Evolutionary conservation across 176 grass and related monocot genomes (phyloP), one percentile per base, ranked within the genome.

Genomic region (Elymus sibiricus): DNA sequence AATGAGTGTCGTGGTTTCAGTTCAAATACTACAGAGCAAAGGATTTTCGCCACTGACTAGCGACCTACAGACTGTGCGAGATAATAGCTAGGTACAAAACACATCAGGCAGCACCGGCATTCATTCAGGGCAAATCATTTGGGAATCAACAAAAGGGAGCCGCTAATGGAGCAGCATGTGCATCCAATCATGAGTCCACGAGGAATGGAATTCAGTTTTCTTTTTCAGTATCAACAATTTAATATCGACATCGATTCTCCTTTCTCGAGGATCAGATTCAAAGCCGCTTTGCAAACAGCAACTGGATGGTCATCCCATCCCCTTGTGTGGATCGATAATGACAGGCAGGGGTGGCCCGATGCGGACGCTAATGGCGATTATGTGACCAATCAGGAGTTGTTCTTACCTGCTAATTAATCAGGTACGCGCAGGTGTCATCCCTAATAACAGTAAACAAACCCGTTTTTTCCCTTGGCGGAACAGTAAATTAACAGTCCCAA

Each of bases 221-320:
- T 40, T 24, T 40, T 24, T 40, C 3, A 15, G 34, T 40, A 1
- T 0, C 19, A 56, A 56, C 3, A 56, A 56, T 56, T 7, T 7
- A 44, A 28, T 79, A 63, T 24, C 70, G 35, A 83, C 25, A 32
- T 43, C 31, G 27, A 12, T 61, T 22, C 22, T 22, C 35, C 37
- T 86, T 76, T 77, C n/a, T 26, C 19, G 79, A 1, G 53, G 42
- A 83, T 79, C 43, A n/a, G 56, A 78, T 90, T 78, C 79, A 75
- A 83, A 86, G 42, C 79, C 29, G 40, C 51, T 56, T 56, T 56
- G 51, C 17, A 56, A 56, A 56, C n/a, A 32, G 19, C 47, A 86
- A 40, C 55, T 21, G 37, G 80, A 80, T 53, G 83, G 56, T 70
- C 51, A 12, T 51, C 27, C 35, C 51, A 12, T 51, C 27, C 35